Evolutionary conservation across 305 asterid species (phyloP).

Genomic region (Fraxinus latifolia): DNA sequence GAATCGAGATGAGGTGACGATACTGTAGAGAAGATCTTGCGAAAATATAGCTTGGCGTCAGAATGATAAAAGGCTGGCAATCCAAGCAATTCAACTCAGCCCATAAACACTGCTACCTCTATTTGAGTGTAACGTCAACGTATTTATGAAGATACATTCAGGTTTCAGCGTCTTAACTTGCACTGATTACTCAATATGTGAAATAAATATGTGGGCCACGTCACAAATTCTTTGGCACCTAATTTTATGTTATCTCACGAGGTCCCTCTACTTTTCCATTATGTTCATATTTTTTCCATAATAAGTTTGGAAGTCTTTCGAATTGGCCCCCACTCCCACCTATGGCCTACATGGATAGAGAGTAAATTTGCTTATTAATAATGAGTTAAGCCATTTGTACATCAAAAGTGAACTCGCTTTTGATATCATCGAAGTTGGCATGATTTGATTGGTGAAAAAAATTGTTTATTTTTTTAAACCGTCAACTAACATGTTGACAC

Average conservation of each 20-base stretch:
- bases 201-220: not conserved
- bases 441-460: not conserved
- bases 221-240: conserved; percentile 24
- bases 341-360: not conserved
- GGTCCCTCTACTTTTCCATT: conserved; percentile 16
- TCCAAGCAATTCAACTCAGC: not conserved
- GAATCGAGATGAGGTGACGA: not conserved
- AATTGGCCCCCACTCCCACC: not conserved
- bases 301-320: not conserved
- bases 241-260: conserved; percentile 16
- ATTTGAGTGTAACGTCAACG: not conserved
- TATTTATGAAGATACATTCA: no score
- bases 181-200: not conserved
- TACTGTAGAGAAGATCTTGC: no score
- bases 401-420: no score
- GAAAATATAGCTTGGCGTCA: no score
- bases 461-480: no score
- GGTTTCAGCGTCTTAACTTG: not conserved
- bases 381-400: not conserved
- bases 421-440: not conserved
- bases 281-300: conserved; percentile 20
- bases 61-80: not conserved
- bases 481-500: no score
- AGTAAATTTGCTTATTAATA: not conserved
- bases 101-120: not conserved